Percentiles rank a stretch among this genome's conserved stretches.
Conservation (phyloP, 139 green algal genomes). For the Marvania coccoides region DNA sequence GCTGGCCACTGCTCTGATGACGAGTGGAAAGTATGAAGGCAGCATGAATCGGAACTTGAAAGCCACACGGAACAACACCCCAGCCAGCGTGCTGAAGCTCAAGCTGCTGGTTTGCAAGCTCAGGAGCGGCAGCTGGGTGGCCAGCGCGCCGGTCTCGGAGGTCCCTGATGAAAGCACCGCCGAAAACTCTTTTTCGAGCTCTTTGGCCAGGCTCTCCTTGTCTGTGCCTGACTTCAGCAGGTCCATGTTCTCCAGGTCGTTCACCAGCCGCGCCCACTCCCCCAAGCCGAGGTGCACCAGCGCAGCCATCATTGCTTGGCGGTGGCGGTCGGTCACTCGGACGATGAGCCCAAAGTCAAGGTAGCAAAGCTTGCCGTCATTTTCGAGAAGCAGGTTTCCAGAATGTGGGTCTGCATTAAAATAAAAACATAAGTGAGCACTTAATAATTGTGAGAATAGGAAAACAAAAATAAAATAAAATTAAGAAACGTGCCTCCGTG, state of each 20-base stretch:
- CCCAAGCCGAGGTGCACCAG: constrained; percentile 94
- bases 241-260: constrained; percentile 86
- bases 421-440: too few species aligned
- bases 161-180: constrained; percentile 5
- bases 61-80: constrained; percentile 89
- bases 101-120: constrained; percentile 39
- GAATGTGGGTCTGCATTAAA: constrained; percentile 72
- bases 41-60: constrained; percentile 79
- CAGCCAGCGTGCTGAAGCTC: constrained; percentile 94
- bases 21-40: constrained; percentile 91
- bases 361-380: constrained; percentile 79
- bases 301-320: constrained; percentile 87
- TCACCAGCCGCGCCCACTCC: constrained; percentile 68
- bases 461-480: background rate
- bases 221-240: constrained; percentile 79
- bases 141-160: too few species aligned
- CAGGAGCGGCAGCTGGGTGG: constrained; percentile 22
- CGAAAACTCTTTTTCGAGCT: constrained; percentile 24
- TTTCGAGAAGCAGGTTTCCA: constrained; percentile 88
- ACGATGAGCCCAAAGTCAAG: constrained; percentile 94
- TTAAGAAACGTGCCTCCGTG: constrained; percentile 36
- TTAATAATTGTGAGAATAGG: constrained; percentile 11
- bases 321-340: constrained; percentile 37
- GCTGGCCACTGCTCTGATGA: constrained; percentile 85
- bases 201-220: constrained; percentile 72